Evolutionary conservation across 495 filamentous ascomycete species (phyloP).

Genomic region (Tuber brumale): DNA sequence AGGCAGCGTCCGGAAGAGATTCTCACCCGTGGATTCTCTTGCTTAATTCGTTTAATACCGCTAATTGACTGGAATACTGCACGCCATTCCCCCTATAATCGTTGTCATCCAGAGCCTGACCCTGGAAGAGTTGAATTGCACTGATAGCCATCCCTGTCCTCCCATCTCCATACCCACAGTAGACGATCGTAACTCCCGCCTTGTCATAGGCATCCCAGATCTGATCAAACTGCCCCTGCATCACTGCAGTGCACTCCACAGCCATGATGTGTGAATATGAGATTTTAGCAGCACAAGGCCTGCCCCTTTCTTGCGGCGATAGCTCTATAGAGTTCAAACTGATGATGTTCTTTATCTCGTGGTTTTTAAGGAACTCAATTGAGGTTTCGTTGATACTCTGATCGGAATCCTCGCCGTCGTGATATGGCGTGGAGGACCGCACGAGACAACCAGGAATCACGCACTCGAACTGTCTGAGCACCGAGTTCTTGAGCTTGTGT

Average conservation of each 20-base stretch:
- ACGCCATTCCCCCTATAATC: background rate
- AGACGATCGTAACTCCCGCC: background rate
- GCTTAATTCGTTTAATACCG: background rate
- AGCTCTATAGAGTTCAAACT: too few relatives aligned
- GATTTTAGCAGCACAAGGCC: background rate
- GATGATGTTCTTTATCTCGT: too few relatives aligned
- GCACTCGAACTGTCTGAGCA: too few relatives aligned
- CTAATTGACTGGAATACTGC: background rate
- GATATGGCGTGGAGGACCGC: too few relatives aligned
- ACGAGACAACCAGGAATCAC: too few relatives aligned
- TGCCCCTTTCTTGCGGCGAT: too few relatives aligned
- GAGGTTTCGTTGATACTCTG: too few relatives aligned
- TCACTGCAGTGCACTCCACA: background rate
- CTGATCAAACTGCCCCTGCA: background rate
- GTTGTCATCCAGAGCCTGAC: background rate
- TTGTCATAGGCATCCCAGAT: background rate
- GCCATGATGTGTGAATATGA: background rate
- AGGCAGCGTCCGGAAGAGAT: background rate
- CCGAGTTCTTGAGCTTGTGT: too few relatives aligned
- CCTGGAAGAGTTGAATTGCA: background rate
- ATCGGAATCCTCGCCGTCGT: too few relatives aligned
- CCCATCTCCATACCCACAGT: background rate
- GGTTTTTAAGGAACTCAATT: too few relatives aligned
- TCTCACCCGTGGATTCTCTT: background rate
- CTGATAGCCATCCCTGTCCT: background rate